Percentiles rank a stretch among this genome's conserved stretches.
These are phyloP conservation scores for Venustampulla echinocandica DNA, from an alignment of 495 filamentous ascomycete genomes.

Conservation along the genomic window DNA sequence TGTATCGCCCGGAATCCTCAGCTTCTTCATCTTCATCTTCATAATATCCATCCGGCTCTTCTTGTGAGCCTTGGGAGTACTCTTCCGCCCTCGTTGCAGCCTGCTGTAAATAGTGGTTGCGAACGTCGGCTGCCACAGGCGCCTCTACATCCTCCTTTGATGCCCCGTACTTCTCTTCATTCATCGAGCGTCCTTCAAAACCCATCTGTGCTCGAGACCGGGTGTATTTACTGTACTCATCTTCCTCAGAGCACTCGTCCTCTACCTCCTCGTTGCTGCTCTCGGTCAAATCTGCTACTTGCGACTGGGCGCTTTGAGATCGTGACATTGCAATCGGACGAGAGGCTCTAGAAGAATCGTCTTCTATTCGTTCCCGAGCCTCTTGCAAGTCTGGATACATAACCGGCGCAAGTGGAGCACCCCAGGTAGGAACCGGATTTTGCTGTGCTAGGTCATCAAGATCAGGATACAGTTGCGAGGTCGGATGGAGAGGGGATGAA, in stretches of 20 bases:
- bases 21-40: conserved; percentile 23
- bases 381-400: conserved; percentile 12
- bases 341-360: conserved; percentile 2
- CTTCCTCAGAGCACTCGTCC: conserved; percentile 15
- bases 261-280: conserved; percentile 24
- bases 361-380: conserved; percentile 9
- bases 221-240: conserved; percentile 39
- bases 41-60: neutral
- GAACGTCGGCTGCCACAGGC: neutral
- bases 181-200: no score
- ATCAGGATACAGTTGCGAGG: conserved; percentile 3
- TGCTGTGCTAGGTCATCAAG: neutral
- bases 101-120: neutral
- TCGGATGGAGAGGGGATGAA: neutral
- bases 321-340: conserved; percentile 14
- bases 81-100: neutral
- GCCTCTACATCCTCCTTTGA: conserved; percentile 9
- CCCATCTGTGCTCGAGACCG: no score
- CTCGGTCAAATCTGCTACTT: conserved; percentile 25
- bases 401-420: neutral
- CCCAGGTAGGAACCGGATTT: neutral
- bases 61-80: neutral
- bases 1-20: conserved; percentile 26
- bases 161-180: conserved; percentile 11
- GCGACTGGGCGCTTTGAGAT: conserved; percentile 13